These are phyloP conservation scores for Paramecium biaurelia DNA, from an alignment of 73 alveolate genomes.

Conservation along the genomic window DNA sequence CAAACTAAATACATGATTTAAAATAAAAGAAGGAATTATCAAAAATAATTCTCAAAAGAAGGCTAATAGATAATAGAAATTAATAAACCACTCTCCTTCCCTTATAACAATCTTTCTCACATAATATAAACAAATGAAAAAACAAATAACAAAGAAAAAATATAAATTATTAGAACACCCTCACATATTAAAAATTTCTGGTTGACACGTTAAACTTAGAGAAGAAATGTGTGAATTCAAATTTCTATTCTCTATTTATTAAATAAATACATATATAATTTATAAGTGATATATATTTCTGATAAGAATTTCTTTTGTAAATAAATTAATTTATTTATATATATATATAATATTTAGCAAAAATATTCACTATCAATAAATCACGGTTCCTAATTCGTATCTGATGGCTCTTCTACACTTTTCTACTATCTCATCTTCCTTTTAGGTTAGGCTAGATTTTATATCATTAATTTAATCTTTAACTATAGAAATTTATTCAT, in stretches of 20 bases:
- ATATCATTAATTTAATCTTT: slow-evolving; percentile 1
- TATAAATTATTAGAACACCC: too few relatives aligned
- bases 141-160: too few relatives aligned
- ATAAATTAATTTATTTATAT: neutral
- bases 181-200: too few relatives aligned
- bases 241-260: neutral
- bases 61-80: neutral
- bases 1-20: neutral
- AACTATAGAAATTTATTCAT: slow-evolving; percentile 44
- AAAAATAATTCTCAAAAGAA: neutral
- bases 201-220: too few relatives aligned
- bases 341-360: neutral
- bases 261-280: neutral
- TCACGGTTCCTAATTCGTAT: slow-evolving; percentile 14
- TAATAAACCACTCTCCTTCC: neutral
- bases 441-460: neutral
- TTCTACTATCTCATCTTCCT: slow-evolving; percentile 49
- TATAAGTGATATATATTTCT: too few relatives aligned
- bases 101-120: neutral
- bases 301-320: neutral
- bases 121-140: too few relatives aligned
- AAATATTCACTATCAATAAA: neutral
- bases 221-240: too few relatives aligned
- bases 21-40: neutral
- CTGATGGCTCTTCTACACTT: slow-evolving; percentile 52